These are phyloP conservation scores for Rhodomyrtus tomentosa DNA, from an alignment of 345 rosid genomes.

Conservation along the genomic window DNA sequence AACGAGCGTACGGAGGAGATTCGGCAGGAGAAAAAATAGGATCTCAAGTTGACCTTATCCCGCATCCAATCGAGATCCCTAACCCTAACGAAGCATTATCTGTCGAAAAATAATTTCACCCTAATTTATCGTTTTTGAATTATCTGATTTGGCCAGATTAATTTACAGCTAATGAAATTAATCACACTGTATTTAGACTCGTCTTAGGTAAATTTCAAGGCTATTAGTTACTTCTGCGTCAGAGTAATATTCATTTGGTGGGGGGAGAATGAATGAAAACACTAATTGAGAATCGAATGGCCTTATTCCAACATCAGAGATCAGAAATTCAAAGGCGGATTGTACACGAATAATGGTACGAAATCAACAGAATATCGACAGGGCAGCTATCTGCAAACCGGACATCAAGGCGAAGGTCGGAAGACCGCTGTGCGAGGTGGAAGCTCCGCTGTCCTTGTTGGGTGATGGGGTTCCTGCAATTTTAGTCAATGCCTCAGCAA, in stretches of 20 bases:
- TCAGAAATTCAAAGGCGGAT: too few relatives aligned
- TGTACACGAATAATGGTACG: neutral
- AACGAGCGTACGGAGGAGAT: neutral
- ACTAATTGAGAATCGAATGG: too few relatives aligned
- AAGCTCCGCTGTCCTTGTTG: neutral
- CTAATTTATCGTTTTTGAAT: neutral
- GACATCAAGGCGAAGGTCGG: neutral
- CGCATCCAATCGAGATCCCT: neutral
- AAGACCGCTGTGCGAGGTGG: neutral
- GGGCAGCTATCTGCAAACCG: neutral
- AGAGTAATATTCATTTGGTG: too few relatives aligned
- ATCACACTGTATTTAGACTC: too few relatives aligned
- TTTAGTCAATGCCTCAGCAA: neutral
- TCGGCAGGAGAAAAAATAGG: neutral
- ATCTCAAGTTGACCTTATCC: neutral
- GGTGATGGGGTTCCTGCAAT: neutral
- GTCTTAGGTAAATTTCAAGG: too few relatives aligned
- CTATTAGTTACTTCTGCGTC: too few relatives aligned
- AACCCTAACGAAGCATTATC: neutral
- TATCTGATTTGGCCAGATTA: neutral
- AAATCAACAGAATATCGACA: neutral
- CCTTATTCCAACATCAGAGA: too few relatives aligned
- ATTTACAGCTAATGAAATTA: neutral
- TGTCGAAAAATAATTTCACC: neutral
- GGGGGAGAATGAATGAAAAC: too few relatives aligned